phyloP scores from a whole-genome alignment of 1,139 yeast genomes.

The Nadsonia commutata region DNA sequence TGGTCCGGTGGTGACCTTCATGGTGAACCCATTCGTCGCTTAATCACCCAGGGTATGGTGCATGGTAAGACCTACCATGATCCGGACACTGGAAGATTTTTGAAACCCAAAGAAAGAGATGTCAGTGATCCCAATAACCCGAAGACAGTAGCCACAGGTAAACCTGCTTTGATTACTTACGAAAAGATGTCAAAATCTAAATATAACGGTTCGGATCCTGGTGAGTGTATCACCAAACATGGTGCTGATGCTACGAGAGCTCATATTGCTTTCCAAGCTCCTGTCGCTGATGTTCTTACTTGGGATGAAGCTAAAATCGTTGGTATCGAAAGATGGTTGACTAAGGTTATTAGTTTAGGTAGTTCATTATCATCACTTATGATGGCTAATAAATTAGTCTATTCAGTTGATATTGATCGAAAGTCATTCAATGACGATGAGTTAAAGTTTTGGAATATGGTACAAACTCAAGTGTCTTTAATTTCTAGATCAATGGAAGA shows the following conservation, averaged over 20 bases:
- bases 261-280: constrained; percentile 87
- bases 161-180: constrained; percentile 38
- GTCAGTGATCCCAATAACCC: constrained; percentile 28
- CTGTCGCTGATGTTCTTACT: constrained; percentile 60
- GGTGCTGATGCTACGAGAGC: constrained; percentile 96
- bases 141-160: constrained; percentile 34
- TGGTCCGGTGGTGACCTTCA: constrained; percentile 36
- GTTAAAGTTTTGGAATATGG: constrained; percentile 39
- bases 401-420: constrained; percentile 1
- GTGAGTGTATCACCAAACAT: constrained; percentile 53
- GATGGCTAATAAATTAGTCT: constrained; percentile 2
- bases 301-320: constrained; percentile 86
- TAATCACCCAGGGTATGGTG: constrained; percentile 96
- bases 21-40: constrained; percentile 67
- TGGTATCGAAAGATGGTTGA: constrained; percentile 81
- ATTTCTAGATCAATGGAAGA: constrained; percentile 46
- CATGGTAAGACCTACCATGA: constrained; percentile 76
- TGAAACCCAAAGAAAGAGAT: constrained; percentile 64
- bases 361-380: constrained; percentile 8
- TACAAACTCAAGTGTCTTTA: constrained; percentile 34
- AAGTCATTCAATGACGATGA: constrained; percentile 31
- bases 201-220: constrained; percentile 87
- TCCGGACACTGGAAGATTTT: constrained; percentile 56
- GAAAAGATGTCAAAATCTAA: constrained; percentile 97
- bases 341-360: constrained; percentile 33